Evolutionary conservation across 2,329 filamentous ascomycete species (phyloP), one percentile per base, ranked within the genome.

Genomic region (Lachnellula willkommii): DNA sequence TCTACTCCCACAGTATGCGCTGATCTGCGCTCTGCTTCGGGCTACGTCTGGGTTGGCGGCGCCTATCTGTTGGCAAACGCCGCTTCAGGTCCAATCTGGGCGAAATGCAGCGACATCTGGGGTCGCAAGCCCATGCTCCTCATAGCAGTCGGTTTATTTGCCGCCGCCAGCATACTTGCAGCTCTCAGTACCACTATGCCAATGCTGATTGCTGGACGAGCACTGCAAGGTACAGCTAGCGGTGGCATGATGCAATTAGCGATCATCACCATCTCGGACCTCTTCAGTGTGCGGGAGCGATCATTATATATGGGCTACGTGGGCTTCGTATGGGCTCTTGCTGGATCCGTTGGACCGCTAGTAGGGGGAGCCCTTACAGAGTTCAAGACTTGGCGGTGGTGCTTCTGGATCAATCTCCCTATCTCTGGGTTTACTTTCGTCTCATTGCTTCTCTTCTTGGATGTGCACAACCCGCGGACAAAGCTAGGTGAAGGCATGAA

Each of bases 101-200:
- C 82, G 22, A 85, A 85, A 64, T 71, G 85, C 22, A 82, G 80
- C 46, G 85, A 88, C 61, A 87, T 88, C 56, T 87, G 81, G 72
- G 84, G 85, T 2, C 75, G 85, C 42, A 88, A 87, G 63, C 79
- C 78, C 12, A 77, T 85, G 49, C 71, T 88, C 32, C 71, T 88
- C 14, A 63, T 79, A 3, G 82, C 82, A 17, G 84, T 85, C 56
- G 70, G 77, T 17, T 71, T 84, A 24, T 88, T 88, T 72, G 77
- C 87, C 53, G 69, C 83, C 15, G 83, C 82, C 24, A 84, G 80
- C 36, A 69, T 86, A 52, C 73, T 87, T 81, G 81, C 40, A 84
- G 77, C 1, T 64, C 84, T 26, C 74, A 81, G 7, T 20, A 74
- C 75, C 54, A 82, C 76, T 59, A 80, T 87, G 62, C 73, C 77